phyloP scores from a whole-genome alignment of 2,329 filamentous ascomycete species.

The Emydomyces testavorans region DNA sequence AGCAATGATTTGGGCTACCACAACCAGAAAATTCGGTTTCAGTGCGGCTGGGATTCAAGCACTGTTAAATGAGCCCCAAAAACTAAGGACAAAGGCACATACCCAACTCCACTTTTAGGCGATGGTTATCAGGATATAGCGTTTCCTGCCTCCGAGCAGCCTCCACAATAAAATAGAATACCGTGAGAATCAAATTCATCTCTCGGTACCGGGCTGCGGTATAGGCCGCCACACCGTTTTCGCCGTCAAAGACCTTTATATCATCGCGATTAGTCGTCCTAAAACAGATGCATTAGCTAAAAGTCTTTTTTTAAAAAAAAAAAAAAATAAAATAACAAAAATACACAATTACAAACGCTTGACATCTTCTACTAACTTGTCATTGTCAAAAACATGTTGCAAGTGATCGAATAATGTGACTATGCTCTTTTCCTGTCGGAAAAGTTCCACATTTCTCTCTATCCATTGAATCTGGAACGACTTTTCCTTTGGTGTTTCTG shows the following conservation, averaged over 20 bases:
- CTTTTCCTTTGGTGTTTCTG: constrained; percentile 38
- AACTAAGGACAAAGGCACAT: constrained; percentile 4
- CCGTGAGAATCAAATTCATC: constrained; percentile 34
- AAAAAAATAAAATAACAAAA: too few relatives aligned
- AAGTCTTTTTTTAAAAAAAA: too few relatives aligned
- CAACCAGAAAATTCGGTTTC: constrained; percentile 57
- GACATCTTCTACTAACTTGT: constrained; percentile 17
- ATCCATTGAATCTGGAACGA: constrained; percentile 40
- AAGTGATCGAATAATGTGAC: constrained; percentile 30
- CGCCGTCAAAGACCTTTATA: constrained; percentile 21
- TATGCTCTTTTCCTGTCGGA: constrained; percentile 30
- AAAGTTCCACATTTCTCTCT: constrained; percentile 30
- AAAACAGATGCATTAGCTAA: too few relatives aligned
- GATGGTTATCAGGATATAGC: constrained; percentile 6
- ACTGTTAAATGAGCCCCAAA: constrained; percentile 19
- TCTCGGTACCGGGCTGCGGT: constrained; percentile 31
- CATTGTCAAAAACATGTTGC: constrained; percentile 31
- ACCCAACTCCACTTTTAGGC: constrained; percentile 17
- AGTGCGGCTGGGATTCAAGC: constrained; percentile 40
- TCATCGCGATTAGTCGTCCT: constrained; percentile 7
- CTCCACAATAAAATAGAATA: constrained; percentile 35
- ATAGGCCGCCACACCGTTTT: constrained; percentile 26
- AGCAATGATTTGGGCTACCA: constrained; percentile 57
- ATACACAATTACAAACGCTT: too few relatives aligned
- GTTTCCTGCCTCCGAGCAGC: constrained; percentile 30